These are phyloP conservation scores for Leptographium galeiforme DNA, from an alignment of 2,329 filamentous ascomycete genomes.

Conservation along the genomic window DNA sequence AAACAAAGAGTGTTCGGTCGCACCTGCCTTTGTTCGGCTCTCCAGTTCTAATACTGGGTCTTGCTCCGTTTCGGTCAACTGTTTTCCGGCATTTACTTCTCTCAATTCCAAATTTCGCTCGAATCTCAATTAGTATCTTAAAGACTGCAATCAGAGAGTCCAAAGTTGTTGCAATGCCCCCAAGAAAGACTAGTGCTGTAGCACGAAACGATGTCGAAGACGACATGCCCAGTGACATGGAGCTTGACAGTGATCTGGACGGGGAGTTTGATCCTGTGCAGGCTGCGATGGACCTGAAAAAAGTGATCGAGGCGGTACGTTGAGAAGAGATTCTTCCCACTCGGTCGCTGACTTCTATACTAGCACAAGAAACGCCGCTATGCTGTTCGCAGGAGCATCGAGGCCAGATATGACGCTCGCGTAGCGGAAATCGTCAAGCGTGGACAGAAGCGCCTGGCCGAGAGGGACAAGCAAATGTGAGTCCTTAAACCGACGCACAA, in stretches of 20 bases:
- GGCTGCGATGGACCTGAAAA: constrained; percentile 9
- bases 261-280: constrained; percentile 7
- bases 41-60: not conserved
- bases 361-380: constrained; percentile 12
- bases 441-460: constrained; percentile 8
- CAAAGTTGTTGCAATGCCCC: not conserved
- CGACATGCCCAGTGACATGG: not conserved
- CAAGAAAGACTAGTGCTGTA: not conserved
- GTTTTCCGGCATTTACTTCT: not conserved
- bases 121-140: not conserved
- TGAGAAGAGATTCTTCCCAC: too few species aligned
- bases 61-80: not conserved
- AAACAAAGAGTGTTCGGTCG: not conserved
- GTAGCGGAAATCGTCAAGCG: constrained; percentile 12
- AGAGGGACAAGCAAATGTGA: constrained; percentile 6
- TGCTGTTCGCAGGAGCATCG: constrained; percentile 11
- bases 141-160: not conserved
- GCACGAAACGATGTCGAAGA: not conserved
- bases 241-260: constrained; percentile 2
- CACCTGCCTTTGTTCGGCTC: not conserved
- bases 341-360: not conserved
- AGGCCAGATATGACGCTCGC: constrained; percentile 8
- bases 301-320: constrained; percentile 9
- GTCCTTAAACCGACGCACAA: not conserved
- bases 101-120: not conserved